phyloP scores from a whole-genome alignment of 371 early-diverging fungal genomes.

The Lichtheimia corymbifera region DNA sequence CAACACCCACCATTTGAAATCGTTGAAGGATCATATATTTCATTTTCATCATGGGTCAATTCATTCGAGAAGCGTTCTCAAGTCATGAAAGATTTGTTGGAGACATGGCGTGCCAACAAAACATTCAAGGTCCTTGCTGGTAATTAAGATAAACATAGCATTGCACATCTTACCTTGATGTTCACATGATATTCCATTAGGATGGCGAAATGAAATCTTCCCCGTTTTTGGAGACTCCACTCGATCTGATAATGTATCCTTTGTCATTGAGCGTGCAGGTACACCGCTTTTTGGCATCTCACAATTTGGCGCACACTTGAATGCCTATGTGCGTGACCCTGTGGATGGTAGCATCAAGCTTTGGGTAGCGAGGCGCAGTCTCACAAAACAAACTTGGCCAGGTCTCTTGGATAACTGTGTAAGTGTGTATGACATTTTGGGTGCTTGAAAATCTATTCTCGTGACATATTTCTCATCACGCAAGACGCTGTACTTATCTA shows the following conservation, averaged over 20 bases:
- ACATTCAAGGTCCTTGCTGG: constrained; percentile 33
- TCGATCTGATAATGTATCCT: constrained; percentile 46
- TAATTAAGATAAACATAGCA: constrained; percentile 6
- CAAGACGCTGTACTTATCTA: constrained; percentile 11
- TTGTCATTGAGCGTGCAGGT: constrained; percentile 82
- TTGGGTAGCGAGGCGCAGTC: constrained; percentile 89
- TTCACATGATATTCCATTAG: constrained; percentile 6
- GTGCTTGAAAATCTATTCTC: neutral
- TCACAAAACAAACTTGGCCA: constrained; percentile 86
- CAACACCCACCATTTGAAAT: constrained; percentile 33
- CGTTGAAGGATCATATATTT: constrained; percentile 16
- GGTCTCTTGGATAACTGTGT: constrained; percentile 86
- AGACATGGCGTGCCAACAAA: constrained; percentile 40
- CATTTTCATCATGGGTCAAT: constrained; percentile 31
- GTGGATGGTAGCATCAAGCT: constrained; percentile 59
- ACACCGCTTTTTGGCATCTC: constrained; percentile 76
- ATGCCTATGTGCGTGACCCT: constrained; percentile 61
- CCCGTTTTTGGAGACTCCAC: constrained; percentile 65
- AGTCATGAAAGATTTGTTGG: constrained; percentile 36
- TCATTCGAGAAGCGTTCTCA: constrained; percentile 36
- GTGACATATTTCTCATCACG: neutral
- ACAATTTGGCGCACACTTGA: constrained; percentile 84
- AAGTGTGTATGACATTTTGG: constrained; percentile 18
- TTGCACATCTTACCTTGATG: no score
- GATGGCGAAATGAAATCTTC: constrained; percentile 72